Evolutionary conservation across 192 early-diverging fungal genomes (phyloP).

Genomic region (Mortierella alpina): DNA sequence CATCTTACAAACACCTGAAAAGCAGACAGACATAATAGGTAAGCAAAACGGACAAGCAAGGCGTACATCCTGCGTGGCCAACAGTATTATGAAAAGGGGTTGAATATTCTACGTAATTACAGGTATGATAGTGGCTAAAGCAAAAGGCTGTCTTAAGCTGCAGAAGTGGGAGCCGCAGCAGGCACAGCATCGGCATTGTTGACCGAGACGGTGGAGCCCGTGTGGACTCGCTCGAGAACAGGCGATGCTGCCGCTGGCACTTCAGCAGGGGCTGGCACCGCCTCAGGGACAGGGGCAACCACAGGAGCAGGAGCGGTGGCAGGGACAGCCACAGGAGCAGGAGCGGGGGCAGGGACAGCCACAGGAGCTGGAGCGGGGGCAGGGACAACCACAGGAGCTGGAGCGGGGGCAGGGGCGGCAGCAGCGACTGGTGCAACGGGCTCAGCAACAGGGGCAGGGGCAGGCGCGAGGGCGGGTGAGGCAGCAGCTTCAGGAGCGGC

Average conservation of each 20-base stretch:
- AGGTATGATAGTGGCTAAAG: too few relatives aligned
- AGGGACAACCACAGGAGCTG: slow-evolving; percentile 11
- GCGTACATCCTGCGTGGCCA: too few relatives aligned
- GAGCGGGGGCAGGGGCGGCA: not conserved
- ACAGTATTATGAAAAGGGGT: too few relatives aligned
- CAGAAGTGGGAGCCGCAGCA: not conserved
- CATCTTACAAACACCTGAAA: not conserved
- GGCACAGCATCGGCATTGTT: not conserved
- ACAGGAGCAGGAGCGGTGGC: too few relatives aligned
- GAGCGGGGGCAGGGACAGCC: not conserved
- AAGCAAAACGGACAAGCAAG: too few relatives aligned
- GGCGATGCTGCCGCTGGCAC: not conserved
- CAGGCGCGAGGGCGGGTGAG: slow-evolving; percentile 2
- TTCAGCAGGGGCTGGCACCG: not conserved
- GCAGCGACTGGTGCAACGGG: not conserved
- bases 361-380: not conserved
- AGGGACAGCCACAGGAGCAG: not conserved
- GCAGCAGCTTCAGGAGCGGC: slow-evolving; percentile 2
- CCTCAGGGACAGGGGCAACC: too few relatives aligned
- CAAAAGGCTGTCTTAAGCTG: not conserved
- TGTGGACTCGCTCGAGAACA: not conserved
- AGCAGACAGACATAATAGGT: too few relatives aligned
- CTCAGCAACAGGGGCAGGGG: slow-evolving; percentile 1
- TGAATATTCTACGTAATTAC: too few relatives aligned
- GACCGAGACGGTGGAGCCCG: not conserved